Conservation (phyloP, 2,329 filamentous ascomycete species). For the Arthrobotrys entomopaga region DNA sequence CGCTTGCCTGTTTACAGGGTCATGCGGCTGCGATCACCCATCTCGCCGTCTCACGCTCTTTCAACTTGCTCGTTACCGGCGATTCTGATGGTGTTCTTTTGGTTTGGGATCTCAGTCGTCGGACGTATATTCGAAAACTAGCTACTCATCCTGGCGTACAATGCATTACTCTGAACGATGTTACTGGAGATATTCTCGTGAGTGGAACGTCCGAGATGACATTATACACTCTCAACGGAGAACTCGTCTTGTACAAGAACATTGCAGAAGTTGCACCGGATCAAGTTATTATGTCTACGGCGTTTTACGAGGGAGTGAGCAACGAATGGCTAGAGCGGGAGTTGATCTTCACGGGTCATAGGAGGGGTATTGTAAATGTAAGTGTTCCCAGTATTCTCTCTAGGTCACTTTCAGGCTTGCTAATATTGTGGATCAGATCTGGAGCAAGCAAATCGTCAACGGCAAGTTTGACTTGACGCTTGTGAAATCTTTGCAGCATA, state of each 20-base stretch:
- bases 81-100: conserved; percentile 83
- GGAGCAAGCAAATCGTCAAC: conserved; percentile 68
- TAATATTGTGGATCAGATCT: conserved; percentile 63
- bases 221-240: conserved; percentile 88
- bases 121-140: conserved; percentile 83
- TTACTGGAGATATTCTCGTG: conserved; percentile 87
- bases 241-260: conserved; percentile 81
- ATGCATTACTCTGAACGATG: conserved; percentile 87
- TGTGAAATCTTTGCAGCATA: conserved; percentile 82
- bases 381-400: conserved; percentile 62
- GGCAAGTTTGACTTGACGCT: conserved; percentile 81
- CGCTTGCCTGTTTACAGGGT: conserved; percentile 84
- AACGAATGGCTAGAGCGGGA: conserved; percentile 92
- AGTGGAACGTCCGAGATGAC: conserved; percentile 79
- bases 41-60: conserved; percentile 85
- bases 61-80: conserved; percentile 86
- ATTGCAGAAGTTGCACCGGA: conserved; percentile 77
- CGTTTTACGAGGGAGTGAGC: conserved; percentile 89
- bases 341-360: conserved; percentile 88
- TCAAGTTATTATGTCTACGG: conserved; percentile 70
- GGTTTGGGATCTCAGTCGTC: conserved; percentile 92
- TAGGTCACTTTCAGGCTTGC: background rate
- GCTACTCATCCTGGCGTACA: conserved; percentile 66
- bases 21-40: conserved; percentile 84
- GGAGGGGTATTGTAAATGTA: conserved; percentile 82